Evolutionary conservation across 495 filamentous ascomycete genomes (phyloP).

Genomic region (Beverwykella pulmonaria): DNA sequence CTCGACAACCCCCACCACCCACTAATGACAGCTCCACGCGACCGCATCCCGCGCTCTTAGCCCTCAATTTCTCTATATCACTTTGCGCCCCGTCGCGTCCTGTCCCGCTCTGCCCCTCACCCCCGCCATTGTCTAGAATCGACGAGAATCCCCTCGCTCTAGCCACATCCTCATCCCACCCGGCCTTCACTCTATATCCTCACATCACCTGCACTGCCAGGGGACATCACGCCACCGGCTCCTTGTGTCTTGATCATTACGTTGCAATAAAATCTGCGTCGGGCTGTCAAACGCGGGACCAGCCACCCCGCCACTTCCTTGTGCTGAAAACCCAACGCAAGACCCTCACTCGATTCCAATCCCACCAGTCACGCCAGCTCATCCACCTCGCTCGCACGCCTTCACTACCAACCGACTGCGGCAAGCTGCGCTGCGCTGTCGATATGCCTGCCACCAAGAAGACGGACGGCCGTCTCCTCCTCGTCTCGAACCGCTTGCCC

Average conservation of each 20-base stretch:
- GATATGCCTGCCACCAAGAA: neutral
- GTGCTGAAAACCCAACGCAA: neutral
- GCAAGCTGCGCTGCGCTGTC: neutral
- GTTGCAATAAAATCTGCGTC: neutral
- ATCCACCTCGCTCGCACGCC: neutral
- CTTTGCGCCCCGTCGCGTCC: neutral
- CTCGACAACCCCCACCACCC: neutral
- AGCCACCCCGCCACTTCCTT: neutral
- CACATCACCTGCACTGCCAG: slow-evolving; percentile 9
- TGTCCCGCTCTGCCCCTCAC: neutral
- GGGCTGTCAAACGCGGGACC: neutral
- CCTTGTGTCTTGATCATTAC: neutral
- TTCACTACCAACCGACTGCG: neutral
- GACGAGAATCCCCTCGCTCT: slow-evolving; percentile 16
- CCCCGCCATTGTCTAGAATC: slow-evolving; percentile 3
- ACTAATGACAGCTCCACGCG: neutral
- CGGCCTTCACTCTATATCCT: slow-evolving; percentile 6
- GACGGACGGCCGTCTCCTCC: slow-evolving; percentile 60
- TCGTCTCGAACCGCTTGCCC: slow-evolving; percentile 90
- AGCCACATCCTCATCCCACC: neutral
- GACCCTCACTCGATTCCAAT: neutral
- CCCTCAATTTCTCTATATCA: neutral
- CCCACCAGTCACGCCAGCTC: neutral
- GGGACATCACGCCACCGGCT: neutral
- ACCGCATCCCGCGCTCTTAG: neutral